Evolutionary conservation across 441 rosid species (phyloP).

Genomic region (Populus hybrid): DNA sequence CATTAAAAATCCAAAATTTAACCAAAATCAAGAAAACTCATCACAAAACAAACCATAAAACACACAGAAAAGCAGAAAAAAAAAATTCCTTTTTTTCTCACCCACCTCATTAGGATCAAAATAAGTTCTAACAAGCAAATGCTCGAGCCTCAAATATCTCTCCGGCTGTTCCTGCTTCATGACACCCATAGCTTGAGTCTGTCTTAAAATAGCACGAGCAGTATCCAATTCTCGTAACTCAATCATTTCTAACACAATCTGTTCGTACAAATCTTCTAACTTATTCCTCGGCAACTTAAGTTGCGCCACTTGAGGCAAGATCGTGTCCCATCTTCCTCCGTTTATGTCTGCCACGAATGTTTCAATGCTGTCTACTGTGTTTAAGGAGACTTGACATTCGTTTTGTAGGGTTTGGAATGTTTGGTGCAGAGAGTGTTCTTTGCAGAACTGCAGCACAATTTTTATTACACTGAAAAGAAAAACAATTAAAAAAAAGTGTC

Average conservation of each 20-base stretch:
- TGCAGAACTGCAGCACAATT: conserved; percentile 96
- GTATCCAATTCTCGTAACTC: conserved; percentile 97
- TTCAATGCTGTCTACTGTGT: conserved; percentile 54
- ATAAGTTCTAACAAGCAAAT: conserved; percentile 88
- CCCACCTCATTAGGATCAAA: conserved; percentile 96
- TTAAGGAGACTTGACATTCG: conserved; percentile 94
- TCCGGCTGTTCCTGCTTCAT: conserved; percentile 99
- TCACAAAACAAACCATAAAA: neutral
- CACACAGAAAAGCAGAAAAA: neutral
- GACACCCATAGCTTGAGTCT: conserved; percentile 99
- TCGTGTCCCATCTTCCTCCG: conserved; percentile 92
- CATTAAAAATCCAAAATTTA: neutral
- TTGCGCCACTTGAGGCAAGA: conserved; percentile 92
- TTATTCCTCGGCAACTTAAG: conserved; percentile 94
- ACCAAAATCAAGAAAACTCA: neutral
- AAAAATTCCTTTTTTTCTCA: neutral
- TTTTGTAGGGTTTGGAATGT: conserved; percentile 92
- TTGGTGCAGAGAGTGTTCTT: conserved; percentile 91
- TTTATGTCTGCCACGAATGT: conserved; percentile 90
- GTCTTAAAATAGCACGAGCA: conserved; percentile 94
- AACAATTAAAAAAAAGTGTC: neutral
- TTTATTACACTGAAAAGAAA: conserved; percentile 67
- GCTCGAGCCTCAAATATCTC: conserved; percentile 94
- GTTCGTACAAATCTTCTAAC: conserved; percentile 92
- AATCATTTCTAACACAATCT: conserved; percentile 98